Percentiles rank a stretch among this genome's conserved stretches.
These are phyloP conservation scores for Plantago ovata DNA, from an alignment of 257 asterid genomes.

Conservation along the genomic window DNA sequence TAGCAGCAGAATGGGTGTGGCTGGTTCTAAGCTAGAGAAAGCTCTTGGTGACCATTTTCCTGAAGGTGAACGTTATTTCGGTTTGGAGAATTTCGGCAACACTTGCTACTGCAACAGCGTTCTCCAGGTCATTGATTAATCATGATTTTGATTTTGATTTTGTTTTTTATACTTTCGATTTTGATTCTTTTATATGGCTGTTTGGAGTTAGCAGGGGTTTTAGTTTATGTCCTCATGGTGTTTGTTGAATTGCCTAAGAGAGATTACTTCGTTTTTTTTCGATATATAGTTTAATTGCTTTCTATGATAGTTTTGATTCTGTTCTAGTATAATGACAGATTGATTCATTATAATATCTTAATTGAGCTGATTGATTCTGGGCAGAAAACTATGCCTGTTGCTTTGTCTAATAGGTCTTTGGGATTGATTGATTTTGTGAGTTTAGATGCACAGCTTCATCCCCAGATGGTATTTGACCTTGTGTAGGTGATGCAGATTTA, in stretches of 20 bases:
- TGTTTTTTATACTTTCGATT: not conserved
- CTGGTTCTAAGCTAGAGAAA: constrained; percentile 70
- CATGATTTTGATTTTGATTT: not conserved
- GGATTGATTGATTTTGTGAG: not conserved
- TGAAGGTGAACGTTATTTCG: constrained; percentile 72
- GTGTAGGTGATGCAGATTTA: no score
- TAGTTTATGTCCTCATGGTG: constrained; percentile 8
- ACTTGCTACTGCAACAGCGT: constrained; percentile 76
- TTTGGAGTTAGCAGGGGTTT: constrained; percentile 1
- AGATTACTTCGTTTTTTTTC: not conserved
- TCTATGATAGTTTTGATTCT: no score
- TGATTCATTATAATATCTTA: not conserved
- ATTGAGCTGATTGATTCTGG: not conserved
- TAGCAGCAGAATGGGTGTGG: constrained; percentile 46
- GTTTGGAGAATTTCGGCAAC: constrained; percentile 72
- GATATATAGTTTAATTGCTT: not conserved
- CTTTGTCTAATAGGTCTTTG: not conserved
- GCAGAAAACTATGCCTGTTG: not conserved
- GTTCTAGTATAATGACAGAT: constrained; percentile 2
- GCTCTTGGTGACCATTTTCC: constrained; percentile 76
- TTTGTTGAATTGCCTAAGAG: not conserved
- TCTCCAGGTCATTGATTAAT: constrained; percentile 36
- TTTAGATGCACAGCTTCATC: no score
- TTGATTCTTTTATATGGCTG: not conserved
- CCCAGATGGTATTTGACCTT: no score